Evolutionary conservation across 2,329 filamentous ascomycete genomes (phyloP).

Genomic region (Chalaropsis thielavioides): DNA sequence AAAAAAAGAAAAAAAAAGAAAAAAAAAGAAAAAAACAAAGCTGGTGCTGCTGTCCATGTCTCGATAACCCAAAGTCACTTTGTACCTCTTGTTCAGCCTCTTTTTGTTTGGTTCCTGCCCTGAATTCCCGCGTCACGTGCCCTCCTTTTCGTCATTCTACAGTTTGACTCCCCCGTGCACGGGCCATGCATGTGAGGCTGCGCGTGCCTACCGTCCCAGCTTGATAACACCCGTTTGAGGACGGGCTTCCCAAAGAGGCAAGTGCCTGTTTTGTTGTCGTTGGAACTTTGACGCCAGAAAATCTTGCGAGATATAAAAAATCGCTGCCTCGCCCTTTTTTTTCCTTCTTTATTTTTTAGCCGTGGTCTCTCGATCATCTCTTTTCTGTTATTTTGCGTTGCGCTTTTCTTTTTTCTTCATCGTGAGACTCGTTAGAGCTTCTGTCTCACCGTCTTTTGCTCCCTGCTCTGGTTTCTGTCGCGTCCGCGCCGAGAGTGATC

Average conservation of each 20-base stretch:
- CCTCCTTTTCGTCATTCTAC: not conserved
- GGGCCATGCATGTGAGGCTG: slow-evolving; percentile 5
- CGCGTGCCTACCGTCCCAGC: slow-evolving; percentile 1
- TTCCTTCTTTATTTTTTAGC: not conserved
- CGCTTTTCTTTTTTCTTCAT: not conserved
- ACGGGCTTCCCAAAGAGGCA: not conserved
- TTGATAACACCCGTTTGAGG: not conserved
- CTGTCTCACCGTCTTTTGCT: not conserved
- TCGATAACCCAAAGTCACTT: not conserved
- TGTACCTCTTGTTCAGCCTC: not conserved
- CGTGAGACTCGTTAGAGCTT: not conserved
- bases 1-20: too few species aligned
- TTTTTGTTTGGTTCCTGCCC: not conserved
- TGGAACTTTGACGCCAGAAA: not conserved
- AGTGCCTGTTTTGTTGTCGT: slow-evolving; percentile 5
- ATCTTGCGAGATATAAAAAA: not conserved
- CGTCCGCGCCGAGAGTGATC: not conserved
- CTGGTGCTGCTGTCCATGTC: too few species aligned
- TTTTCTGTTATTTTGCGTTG: not conserved
- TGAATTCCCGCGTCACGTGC: not conserved
- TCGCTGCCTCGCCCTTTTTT: not conserved
- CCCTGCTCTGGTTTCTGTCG: not conserved
- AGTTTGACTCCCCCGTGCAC: not conserved
- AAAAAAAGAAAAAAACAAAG: too few species aligned
- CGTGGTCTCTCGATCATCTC: not conserved